These are phyloP conservation scores for Xerocomus potaroensis DNA, from an alignment of 768 basidiomycete genomes.

Conservation along the genomic window DNA sequence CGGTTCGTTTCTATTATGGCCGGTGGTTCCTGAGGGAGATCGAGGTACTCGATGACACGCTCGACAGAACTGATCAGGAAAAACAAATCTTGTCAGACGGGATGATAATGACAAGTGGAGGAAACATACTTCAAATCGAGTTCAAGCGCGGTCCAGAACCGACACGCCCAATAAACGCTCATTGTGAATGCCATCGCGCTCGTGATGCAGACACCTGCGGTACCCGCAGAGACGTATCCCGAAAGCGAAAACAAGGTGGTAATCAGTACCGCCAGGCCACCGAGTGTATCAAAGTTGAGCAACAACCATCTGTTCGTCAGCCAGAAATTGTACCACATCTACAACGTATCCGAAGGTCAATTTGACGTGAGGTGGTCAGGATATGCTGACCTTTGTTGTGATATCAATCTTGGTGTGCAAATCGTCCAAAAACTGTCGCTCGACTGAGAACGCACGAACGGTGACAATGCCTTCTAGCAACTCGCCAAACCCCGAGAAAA, in stretches of 20 bases:
- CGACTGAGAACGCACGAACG: slow-evolving; percentile 85
- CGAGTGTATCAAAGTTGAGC: slow-evolving; percentile 76
- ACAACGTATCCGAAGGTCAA: not conserved
- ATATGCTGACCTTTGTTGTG: slow-evolving; percentile 60
- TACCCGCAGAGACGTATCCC: slow-evolving; percentile 52
- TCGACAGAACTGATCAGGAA: slow-evolving; percentile 66
- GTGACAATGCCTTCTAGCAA: slow-evolving; percentile 89
- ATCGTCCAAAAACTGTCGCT: slow-evolving; percentile 69
- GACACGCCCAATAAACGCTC: slow-evolving; percentile 49
- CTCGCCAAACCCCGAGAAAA: slow-evolving; percentile 80
- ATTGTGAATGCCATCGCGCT: slow-evolving; percentile 62
- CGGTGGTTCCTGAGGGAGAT: slow-evolving; percentile 84
- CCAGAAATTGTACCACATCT: slow-evolving; percentile 87
- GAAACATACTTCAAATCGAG: slow-evolving; percentile 66
- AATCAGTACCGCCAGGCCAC: slow-evolving; percentile 65
- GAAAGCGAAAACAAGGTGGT: slow-evolving; percentile 76
- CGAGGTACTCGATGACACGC: slow-evolving; percentile 86
- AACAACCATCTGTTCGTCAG: slow-evolving; percentile 88
- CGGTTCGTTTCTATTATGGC: slow-evolving; percentile 67
- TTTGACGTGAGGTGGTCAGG: not conserved
- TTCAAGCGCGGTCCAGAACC: slow-evolving; percentile 55
- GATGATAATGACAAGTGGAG: not conserved
- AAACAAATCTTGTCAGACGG: slow-evolving; percentile 7
- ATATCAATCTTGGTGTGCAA: slow-evolving; percentile 70
- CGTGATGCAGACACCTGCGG: slow-evolving; percentile 72